phyloP scores from a whole-genome alignment of 257 asterid genomes.

The Scutellaria barbata region DNA sequence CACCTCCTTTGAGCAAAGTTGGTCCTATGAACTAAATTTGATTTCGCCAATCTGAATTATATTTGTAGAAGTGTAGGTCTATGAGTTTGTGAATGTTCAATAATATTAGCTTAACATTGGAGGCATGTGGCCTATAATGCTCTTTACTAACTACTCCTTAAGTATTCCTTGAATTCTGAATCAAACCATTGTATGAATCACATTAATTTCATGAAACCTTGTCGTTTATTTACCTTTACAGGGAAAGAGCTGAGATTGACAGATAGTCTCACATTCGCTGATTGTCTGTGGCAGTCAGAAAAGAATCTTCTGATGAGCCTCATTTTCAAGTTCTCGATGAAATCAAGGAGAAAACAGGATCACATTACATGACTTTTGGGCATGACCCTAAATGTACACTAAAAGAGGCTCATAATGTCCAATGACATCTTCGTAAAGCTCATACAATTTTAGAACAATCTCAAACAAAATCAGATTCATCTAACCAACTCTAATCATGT shows the following conservation, averaged over 20 bases:
- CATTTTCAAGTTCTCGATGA: slow-evolving; percentile 19
- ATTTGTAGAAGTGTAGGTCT: too few relatives aligned
- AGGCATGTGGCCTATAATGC: too few relatives aligned
- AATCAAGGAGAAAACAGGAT: slow-evolving; percentile 1
- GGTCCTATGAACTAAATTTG: background rate
- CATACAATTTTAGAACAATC: too few relatives aligned
- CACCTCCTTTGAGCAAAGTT: background rate
- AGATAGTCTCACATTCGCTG: too few relatives aligned
- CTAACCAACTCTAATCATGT: slow-evolving; percentile 56
- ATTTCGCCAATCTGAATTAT: too few relatives aligned
- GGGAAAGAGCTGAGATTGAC: background rate
- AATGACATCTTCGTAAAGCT: too few relatives aligned
- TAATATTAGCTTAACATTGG: too few relatives aligned
- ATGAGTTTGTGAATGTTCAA: too few relatives aligned
- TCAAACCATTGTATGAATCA: slow-evolving; percentile 10
- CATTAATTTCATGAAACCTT: slow-evolving; percentile 12
- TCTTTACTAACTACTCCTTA: too few relatives aligned
- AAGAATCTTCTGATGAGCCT: slow-evolving; percentile 3
- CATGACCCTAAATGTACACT: too few relatives aligned
- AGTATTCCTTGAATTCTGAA: too few relatives aligned
- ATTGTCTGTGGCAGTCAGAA: background rate
- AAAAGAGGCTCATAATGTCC: too few relatives aligned
- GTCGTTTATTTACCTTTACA: background rate
- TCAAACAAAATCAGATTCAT: background rate
- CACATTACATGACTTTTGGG: background rate